These are phyloP conservation scores for Gnomoniopsis sp. DNA, from an alignment of 2,329 filamentous ascomycete species.

Conservation along the genomic window DNA sequence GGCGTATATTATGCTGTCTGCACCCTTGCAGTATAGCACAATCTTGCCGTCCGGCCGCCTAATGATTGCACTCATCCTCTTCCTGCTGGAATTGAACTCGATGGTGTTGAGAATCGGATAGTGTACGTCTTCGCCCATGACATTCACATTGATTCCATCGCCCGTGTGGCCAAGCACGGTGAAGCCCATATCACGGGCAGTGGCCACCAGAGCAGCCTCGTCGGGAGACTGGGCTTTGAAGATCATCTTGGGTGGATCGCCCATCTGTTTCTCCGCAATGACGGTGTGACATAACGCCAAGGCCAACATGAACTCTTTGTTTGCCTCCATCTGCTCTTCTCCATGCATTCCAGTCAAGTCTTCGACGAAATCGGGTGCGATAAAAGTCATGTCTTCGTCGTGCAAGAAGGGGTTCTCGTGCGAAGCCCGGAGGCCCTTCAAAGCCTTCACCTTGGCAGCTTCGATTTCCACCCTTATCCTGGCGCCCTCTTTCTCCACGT, in stretches of 20 bases:
- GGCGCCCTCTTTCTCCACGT: slow-evolving; percentile 77
- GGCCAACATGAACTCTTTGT: slow-evolving; percentile 89
- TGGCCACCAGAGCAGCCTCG: slow-evolving; percentile 89
- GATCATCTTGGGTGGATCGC: slow-evolving; percentile 85
- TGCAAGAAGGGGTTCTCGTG: slow-evolving; percentile 89
- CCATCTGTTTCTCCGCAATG: slow-evolving; percentile 83
- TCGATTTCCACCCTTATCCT: slow-evolving; percentile 75
- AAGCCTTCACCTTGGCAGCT: slow-evolving; percentile 67
- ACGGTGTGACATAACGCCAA: slow-evolving; percentile 96
- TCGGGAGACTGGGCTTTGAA: slow-evolving; percentile 98
- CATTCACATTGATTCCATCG: slow-evolving; percentile 80
- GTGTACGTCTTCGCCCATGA: slow-evolving; percentile 79
- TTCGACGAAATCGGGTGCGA: slow-evolving; percentile 83
- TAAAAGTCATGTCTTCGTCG: slow-evolving; percentile 86
- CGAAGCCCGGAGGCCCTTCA: slow-evolving; percentile 69
- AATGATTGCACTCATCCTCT: slow-evolving; percentile 97
- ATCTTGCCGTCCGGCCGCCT: slow-evolving; percentile 90
- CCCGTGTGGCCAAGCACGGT: slow-evolving; percentile 79
- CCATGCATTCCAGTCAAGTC: slow-evolving; percentile 79
- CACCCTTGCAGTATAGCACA: slow-evolving; percentile 92
- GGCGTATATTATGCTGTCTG: slow-evolving; percentile 95
- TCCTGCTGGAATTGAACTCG: slow-evolving; percentile 95
- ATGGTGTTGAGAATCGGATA: slow-evolving; percentile 91
- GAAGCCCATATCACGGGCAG: slow-evolving; percentile 92
- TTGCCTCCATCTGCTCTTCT: slow-evolving; percentile 70